These are phyloP conservation scores for Colletotrichum sp. DNA, from an alignment of 2,329 filamentous ascomycete genomes.

Conservation along the genomic window DNA sequence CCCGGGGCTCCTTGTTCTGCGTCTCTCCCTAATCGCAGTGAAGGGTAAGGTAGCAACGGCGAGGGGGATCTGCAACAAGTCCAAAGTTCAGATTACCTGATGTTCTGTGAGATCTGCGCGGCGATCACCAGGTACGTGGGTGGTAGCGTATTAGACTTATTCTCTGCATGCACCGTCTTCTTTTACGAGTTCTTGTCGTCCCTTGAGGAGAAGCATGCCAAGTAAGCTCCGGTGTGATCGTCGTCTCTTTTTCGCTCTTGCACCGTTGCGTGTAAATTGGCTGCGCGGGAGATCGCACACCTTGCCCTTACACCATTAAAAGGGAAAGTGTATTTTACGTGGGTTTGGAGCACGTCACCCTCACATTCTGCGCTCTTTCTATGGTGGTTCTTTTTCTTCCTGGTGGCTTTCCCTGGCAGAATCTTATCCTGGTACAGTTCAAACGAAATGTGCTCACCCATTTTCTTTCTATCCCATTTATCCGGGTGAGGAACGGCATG, in stretches of 20 bases:
- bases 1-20: not conserved
- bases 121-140: not conserved
- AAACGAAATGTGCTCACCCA: not conserved
- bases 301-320: not conserved
- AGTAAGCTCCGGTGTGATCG: not conserved
- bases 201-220: not conserved
- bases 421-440: not conserved
- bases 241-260: not conserved
- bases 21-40: not conserved
- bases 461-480: not conserved
- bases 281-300: not conserved
- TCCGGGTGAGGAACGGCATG: not conserved
- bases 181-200: not conserved
- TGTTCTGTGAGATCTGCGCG: slow-evolving; percentile 15
- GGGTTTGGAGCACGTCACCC: not conserved
- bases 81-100: slow-evolving; percentile 9
- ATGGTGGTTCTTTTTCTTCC: not conserved
- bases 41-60: not conserved
- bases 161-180: not conserved
- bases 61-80: slow-evolving; percentile 2
- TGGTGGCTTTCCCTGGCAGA: not conserved
- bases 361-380: not conserved
- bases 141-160: not conserved
- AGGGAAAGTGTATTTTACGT: not conserved
- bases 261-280: not conserved